Percentiles rank a stretch among this genome's conserved stretches.
phyloP scores from a whole-genome alignment of 345 rosid genomes.

The Populus euphratica region DNA sequence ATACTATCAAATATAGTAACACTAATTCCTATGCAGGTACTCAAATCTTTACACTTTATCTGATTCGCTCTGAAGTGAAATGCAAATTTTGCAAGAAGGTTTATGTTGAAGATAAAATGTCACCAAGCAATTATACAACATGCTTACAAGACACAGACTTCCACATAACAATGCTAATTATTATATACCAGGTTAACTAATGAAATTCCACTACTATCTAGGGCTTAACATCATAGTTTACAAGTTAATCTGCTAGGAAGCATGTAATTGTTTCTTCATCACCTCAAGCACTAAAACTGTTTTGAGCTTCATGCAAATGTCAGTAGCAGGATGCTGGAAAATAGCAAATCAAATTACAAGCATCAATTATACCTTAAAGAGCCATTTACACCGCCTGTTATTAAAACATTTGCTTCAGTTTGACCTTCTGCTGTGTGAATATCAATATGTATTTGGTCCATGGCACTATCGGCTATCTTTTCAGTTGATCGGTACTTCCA shows the following conservation, averaged over 20 bases:
- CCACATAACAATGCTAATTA: neutral
- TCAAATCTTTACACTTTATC: too few relatives aligned
- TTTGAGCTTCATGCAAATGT: neutral
- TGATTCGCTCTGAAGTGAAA: neutral
- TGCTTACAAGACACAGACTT: neutral
- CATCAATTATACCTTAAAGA: constrained; percentile 50
- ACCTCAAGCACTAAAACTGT: neutral
- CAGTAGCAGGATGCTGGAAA: constrained; percentile 2
- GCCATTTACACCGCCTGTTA: constrained; percentile 54
- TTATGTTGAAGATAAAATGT: neutral
- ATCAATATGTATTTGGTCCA: constrained; percentile 41
- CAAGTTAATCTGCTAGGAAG: neutral
- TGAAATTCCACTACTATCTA: neutral
- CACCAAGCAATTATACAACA: neutral
- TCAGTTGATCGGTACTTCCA: constrained; percentile 52
- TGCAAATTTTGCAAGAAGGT: neutral
- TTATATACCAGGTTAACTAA: too few relatives aligned
- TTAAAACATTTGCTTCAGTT: constrained; percentile 35
- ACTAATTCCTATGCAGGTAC: too few relatives aligned
- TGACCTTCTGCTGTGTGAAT: constrained; percentile 53
- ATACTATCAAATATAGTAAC: neutral
- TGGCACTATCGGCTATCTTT: constrained; percentile 42
- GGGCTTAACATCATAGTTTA: neutral
- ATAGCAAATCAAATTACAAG: constrained; percentile 8
- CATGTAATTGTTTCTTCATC: neutral